These are phyloP conservation scores for Cytospora chrysosperma DNA, from an alignment of 2,329 filamentous ascomycete species.

Conservation along the genomic window DNA sequence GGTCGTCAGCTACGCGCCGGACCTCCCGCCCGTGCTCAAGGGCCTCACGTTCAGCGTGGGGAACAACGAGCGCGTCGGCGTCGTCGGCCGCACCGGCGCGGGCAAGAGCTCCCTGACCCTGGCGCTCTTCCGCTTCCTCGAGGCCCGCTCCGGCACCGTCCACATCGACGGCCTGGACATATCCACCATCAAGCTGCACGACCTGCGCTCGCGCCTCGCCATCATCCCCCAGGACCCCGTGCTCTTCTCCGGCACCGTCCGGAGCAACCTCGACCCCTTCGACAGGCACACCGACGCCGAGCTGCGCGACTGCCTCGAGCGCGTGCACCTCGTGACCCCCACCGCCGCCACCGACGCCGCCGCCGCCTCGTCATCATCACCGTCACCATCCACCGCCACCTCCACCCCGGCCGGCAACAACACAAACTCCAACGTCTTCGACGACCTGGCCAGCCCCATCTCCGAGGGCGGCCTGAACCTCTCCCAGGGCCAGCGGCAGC, in stretches of 20 bases:
- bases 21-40: conserved; percentile 69
- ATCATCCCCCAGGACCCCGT: conserved; percentile 83
- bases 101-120: conserved; percentile 76
- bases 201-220: conserved; percentile 69
- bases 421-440: conserved; percentile 65
- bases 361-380: conserved; percentile 39
- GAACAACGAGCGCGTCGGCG: conserved; percentile 69
- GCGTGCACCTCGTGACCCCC: conserved; percentile 60
- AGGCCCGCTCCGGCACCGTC: conserved; percentile 64
- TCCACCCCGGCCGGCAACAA: too few relatives aligned
- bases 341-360: conserved; percentile 42
- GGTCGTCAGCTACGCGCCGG: conserved; percentile 68
- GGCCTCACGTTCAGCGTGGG: conserved; percentile 66
- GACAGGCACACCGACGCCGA: conserved; percentile 66
- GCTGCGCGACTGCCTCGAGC: conserved; percentile 65
- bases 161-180: conserved; percentile 74
- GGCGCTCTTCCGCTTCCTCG: conserved; percentile 75
- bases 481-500: conserved; percentile 73
- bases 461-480: conserved; percentile 73
- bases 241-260: conserved; percentile 75
- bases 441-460: conserved; percentile 60
- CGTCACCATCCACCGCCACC: too few relatives aligned
- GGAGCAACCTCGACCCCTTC: conserved; percentile 77
- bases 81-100: conserved; percentile 75
- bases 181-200: conserved; percentile 66